Percentiles rank a stretch among this genome's conserved stretches.
Conservation (phyloP, 805 yeast species). For the Maudiozyma saulgeensis region DNA sequence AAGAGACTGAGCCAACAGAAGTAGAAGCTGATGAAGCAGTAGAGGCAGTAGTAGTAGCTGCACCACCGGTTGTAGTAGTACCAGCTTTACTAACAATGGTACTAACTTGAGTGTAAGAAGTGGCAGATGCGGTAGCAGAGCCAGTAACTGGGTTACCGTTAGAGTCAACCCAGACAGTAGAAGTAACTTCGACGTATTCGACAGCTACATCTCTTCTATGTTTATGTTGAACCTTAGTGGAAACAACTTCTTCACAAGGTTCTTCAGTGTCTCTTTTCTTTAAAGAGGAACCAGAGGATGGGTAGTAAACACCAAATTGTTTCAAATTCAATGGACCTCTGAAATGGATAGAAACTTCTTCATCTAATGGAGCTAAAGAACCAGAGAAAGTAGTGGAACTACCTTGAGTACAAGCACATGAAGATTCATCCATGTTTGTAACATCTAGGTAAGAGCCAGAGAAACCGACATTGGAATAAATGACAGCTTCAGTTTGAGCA, state of each 20-base stretch:
- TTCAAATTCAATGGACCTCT: conserved; percentile 62
- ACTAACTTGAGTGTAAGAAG: conserved; percentile 8
- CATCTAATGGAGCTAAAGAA: conserved; percentile 53
- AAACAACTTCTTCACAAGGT: conserved; percentile 7
- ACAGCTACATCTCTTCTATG: conserved; percentile 56
- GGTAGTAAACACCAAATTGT: conserved; percentile 81
- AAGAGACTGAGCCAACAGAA: conserved; percentile 31
- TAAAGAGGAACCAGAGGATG: conserved; percentile 38
- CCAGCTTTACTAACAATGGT: conserved; percentile 7
- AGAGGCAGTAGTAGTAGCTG: conserved; percentile 22
- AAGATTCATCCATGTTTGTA: conserved; percentile 59
- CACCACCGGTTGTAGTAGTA: conserved; percentile 2
- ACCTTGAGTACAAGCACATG: conserved; percentile 63
- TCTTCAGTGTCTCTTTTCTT: conserved; percentile 39
- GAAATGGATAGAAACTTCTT: conserved; percentile 65
- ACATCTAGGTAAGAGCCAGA: conserved; percentile 79
- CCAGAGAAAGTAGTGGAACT: conserved; percentile 49
- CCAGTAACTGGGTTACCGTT: conserved; percentile 35
- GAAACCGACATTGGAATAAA: conserved; percentile 67
- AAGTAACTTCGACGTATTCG: conserved; percentile 61
- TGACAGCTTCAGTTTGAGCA: conserved; percentile 53
- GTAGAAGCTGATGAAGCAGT: conserved; percentile 30
- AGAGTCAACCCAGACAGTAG: conserved; percentile 60
- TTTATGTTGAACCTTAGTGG: conserved; percentile 29
- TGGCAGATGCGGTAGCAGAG: conserved; percentile 6